These are phyloP conservation scores for Umbelopsis sp. DNA, from an alignment of 371 early-diverging fungal genomes.

Conservation along the genomic window DNA sequence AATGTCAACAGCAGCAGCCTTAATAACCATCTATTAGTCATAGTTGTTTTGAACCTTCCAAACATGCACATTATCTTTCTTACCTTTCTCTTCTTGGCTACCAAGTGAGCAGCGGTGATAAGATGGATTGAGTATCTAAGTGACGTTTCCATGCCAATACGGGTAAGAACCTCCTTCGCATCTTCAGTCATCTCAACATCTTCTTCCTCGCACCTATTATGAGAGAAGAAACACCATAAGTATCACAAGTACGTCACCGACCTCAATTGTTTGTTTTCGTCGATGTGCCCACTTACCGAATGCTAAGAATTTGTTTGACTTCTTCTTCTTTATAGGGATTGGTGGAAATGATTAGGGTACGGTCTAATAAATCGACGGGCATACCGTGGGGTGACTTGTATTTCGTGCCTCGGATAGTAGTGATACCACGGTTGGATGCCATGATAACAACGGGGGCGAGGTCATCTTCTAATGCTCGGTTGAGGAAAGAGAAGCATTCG, in stretches of 20 bases:
- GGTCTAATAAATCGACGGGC: constrained; percentile 96
- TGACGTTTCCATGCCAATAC: constrained; percentile 91
- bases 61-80: neutral
- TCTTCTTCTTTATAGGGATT: constrained; percentile 86
- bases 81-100: constrained; percentile 89
- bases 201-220: constrained; percentile 87
- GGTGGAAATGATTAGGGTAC: constrained; percentile 93
- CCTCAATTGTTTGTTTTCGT: neutral
- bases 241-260: neutral
- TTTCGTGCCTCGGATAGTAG: constrained; percentile 92
- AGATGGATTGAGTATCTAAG: constrained; percentile 97
- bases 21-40: constrained; percentile 22
- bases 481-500: constrained; percentile 98
- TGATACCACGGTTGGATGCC: constrained; percentile 97
- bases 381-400: constrained; percentile 96
- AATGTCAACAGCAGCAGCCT: constrained; percentile 84
- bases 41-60: neutral
- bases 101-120: constrained; percentile 90
- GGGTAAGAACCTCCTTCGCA: constrained; percentile 86
- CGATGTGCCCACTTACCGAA: constrained; percentile 50
- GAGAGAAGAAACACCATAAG: neutral
- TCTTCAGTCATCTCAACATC: constrained; percentile 96
- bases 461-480: constrained; percentile 94
- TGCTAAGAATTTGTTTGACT: constrained; percentile 87
- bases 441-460: constrained; percentile 98